phyloP scores from a whole-genome alignment of 148 eudicot genomes.

The Rhododendron vialii region DNA sequence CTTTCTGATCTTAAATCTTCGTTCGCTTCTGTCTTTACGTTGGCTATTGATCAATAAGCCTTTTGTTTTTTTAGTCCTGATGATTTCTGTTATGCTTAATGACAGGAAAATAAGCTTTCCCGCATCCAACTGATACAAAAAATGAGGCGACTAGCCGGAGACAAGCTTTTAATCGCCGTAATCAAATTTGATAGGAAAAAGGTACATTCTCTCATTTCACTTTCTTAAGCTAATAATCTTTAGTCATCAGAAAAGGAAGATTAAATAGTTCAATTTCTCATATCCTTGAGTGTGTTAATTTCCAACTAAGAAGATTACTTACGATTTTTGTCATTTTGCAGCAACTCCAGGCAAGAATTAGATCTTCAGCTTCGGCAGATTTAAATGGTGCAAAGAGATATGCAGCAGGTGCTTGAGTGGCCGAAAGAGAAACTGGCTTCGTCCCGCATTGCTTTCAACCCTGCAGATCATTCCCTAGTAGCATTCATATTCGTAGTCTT shows the following conservation, averaged over 20 bases:
- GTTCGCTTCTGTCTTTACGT: no score
- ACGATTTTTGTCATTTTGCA: not conserved
- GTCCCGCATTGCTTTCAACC: not conserved
- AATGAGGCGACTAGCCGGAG: constrained; percentile 39
- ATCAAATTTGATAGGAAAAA: constrained; percentile 23
- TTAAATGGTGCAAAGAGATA: not conserved
- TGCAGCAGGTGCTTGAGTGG: not conserved
- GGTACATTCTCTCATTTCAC: constrained; percentile 4
- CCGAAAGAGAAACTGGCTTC: not conserved
- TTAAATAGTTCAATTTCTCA: not conserved
- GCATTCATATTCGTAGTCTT: not conserved
- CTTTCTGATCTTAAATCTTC: not conserved
- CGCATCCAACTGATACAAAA: constrained; percentile 24
- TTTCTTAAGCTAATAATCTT: not conserved
- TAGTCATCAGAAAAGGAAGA: no score
- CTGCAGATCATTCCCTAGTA: not conserved
- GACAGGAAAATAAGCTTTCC: constrained; percentile 30
- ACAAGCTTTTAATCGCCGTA: constrained; percentile 26
- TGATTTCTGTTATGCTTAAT: not conserved
- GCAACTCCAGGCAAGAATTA: not conserved
- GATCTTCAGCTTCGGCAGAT: not conserved
- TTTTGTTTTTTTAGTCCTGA: not conserved
- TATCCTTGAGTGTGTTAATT: not conserved
- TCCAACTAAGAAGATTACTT: not conserved
- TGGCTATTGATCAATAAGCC: not conserved